Evolutionary conservation across 164 flowering plant genomes (phyloP).

Genomic region (Chimonanthus salicifolius): DNA sequence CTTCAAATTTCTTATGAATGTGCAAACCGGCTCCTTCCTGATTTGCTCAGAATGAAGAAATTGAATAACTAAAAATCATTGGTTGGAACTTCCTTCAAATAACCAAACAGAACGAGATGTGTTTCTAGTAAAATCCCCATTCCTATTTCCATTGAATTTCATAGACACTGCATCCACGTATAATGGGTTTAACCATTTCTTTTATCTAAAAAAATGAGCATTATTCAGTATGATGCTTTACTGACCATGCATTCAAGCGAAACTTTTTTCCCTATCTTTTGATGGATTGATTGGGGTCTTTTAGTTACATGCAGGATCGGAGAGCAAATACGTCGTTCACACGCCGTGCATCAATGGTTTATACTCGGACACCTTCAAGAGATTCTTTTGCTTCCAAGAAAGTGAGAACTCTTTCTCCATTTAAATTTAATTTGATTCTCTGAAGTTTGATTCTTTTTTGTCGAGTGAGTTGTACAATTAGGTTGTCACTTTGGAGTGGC

Average conservation of each 20-base stretch:
- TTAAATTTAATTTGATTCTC: background rate
- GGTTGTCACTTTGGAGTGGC: background rate
- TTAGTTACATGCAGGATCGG: conserved; percentile 39
- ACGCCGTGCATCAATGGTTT: conserved; percentile 66
- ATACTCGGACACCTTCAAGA: conserved; percentile 84
- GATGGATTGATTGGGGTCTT: background rate
- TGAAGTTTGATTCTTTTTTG: background rate
- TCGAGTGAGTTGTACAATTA: background rate
- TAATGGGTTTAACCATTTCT: no score
- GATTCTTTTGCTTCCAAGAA: conserved; percentile 45
- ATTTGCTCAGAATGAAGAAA: no score
- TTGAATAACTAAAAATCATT: no score
- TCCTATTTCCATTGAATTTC: background rate
- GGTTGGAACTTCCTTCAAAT: no score
- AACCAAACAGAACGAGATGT: no score
- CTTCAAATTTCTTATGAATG: no score
- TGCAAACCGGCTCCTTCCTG: no score
- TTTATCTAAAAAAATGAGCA: no score
- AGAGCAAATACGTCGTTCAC: conserved; percentile 67
- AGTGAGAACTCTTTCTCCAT: conserved; percentile 26
- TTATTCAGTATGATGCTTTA: no score
- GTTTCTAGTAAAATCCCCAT: no score
- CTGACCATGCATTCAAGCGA: background rate
- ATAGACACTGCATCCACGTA: no score
- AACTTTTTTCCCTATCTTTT: background rate